Evolutionary conservation across 345 rosid genomes (phyloP).

Genomic region (Populus deltoides): DNA sequence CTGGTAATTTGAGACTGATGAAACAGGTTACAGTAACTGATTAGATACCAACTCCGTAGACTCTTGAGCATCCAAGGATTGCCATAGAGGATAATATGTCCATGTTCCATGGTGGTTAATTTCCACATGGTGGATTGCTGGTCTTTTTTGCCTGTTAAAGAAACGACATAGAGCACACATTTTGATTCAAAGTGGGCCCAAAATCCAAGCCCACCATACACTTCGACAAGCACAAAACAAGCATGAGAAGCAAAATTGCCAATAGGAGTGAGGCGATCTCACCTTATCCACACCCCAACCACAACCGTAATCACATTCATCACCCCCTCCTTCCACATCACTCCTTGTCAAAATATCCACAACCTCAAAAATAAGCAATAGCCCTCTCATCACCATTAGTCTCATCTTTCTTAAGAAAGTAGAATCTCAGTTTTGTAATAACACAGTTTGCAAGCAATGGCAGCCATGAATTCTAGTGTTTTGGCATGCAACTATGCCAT

Average conservation of each 20-base stretch:
- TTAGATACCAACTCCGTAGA: neutral
- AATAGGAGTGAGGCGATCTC: constrained; percentile 81
- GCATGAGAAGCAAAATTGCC: constrained; percentile 31
- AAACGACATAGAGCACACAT: neutral
- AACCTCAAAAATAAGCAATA: constrained; percentile 13
- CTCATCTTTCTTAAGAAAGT: neutral
- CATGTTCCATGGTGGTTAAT: neutral
- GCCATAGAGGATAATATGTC: neutral
- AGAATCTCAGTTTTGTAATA: neutral
- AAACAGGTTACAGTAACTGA: neutral
- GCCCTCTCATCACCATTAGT: neutral
- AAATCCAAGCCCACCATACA: constrained; percentile 23
- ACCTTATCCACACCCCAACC: constrained; percentile 95
- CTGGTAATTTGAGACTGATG: neutral
- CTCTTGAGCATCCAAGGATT: neutral
- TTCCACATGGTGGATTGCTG: neutral
- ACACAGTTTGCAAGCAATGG: constrained; percentile 38
- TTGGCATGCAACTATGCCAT: constrained; percentile 74
- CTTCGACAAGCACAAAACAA: neutral
- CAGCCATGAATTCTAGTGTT: constrained; percentile 81
- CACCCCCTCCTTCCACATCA: constrained; percentile 42
- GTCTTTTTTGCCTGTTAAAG: neutral
- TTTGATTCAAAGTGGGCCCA: constrained; percentile 40
- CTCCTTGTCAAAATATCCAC: constrained; percentile 35
- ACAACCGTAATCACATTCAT: constrained; percentile 52